phyloP scores from a whole-genome alignment of 78 protist genomes.

The Monosiga brevicollis region DNA sequence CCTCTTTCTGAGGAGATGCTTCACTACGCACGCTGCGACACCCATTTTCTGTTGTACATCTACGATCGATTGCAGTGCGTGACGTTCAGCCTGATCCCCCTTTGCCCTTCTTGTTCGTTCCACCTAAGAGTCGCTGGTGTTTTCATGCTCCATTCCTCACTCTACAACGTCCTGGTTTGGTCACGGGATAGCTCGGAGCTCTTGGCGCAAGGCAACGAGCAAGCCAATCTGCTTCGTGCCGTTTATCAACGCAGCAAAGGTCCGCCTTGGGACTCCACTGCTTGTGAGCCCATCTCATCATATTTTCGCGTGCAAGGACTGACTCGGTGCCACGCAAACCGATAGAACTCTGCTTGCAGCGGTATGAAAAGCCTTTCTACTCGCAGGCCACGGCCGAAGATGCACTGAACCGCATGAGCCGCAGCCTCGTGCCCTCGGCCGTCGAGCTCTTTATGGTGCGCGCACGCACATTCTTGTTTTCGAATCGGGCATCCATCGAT shows the following conservation, averaged over 20 bases:
- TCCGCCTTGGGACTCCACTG: not conserved
- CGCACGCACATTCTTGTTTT: not conserved
- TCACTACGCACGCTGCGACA: constrained; percentile 91
- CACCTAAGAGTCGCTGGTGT: not conserved
- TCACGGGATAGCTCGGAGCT: not conserved
- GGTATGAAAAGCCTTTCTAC: constrained; percentile 49
- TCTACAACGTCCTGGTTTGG: not conserved
- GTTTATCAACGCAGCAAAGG: constrained; percentile 20
- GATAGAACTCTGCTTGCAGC: constrained; percentile 37
- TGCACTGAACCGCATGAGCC: not conserved
- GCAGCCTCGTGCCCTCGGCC: not conserved
- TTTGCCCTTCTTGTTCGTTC: constrained; percentile 6
- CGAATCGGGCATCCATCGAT: constrained; percentile 11
- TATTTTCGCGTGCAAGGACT: not conserved
- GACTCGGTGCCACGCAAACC: not conserved
- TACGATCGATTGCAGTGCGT: constrained; percentile 52
- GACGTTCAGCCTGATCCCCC: not conserved
- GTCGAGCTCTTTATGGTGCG: not conserved
- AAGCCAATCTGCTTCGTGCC: constrained; percentile 11
- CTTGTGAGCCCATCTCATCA: not conserved
- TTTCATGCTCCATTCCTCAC: too few species aligned
- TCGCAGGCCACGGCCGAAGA: constrained; percentile 6
- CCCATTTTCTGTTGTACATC: constrained; percentile 89
- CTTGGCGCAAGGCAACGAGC: not conserved
- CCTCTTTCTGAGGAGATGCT: constrained; percentile 88